These are phyloP conservation scores for Daldinia vernicosa DNA, from an alignment of 495 filamentous ascomycete species.

Conservation along the genomic window DNA sequence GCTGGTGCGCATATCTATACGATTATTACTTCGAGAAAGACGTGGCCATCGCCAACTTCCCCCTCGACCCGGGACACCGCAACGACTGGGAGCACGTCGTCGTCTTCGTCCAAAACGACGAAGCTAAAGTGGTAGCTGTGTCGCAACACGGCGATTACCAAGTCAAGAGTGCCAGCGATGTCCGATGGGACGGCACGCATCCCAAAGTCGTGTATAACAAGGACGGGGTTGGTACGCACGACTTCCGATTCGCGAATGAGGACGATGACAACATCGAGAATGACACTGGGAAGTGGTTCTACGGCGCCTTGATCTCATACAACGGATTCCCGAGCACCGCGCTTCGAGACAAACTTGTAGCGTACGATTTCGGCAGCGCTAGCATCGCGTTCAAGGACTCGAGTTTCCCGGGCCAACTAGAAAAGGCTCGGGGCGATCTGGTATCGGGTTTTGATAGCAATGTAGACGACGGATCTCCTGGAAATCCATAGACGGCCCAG, in stretches of 20 bases:
- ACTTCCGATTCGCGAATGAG: conserved; percentile 53
- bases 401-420: conserved; percentile 45
- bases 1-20: conserved; percentile 57
- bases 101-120: conserved; percentile 50
- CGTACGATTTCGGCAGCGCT: conserved; percentile 43
- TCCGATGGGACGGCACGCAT: conserved; percentile 55
- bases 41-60: conserved; percentile 47
- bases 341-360: conserved; percentile 42
- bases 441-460: conserved; percentile 50
- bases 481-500: conserved; percentile 36
- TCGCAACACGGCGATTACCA: conserved; percentile 54
- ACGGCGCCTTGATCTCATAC: conserved; percentile 50
- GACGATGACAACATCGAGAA: conserved; percentile 55
- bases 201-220: conserved; percentile 59
- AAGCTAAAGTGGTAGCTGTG: conserved; percentile 48
- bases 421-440: conserved; percentile 41
- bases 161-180: conserved; percentile 42
- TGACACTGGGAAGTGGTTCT: conserved; percentile 51
- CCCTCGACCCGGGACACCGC: conserved; percentile 47
- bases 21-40: conserved; percentile 62
- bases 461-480: conserved; percentile 52
- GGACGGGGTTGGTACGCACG: conserved; percentile 52
- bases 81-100: conserved; percentile 62
- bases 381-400: conserved; percentile 52
- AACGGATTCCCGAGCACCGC: conserved; percentile 48